Evolutionary conservation across 2,329 filamentous ascomycete species (phyloP).

Genomic region (Trichoderma pleuroti): DNA sequence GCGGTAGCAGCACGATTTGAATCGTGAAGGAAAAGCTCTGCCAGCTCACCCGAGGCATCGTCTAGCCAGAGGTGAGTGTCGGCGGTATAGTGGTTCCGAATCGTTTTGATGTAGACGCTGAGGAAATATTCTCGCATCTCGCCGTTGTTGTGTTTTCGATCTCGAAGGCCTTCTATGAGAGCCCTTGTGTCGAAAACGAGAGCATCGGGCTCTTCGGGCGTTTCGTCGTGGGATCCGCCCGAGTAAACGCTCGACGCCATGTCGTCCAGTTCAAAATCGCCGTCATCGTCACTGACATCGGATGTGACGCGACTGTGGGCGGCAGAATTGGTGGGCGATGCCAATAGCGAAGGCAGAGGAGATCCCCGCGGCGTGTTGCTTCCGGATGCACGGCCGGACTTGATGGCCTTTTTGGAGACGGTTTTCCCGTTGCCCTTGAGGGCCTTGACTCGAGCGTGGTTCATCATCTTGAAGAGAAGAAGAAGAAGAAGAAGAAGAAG

Average conservation of each 20-base stretch:
- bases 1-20: conserved; percentile 66
- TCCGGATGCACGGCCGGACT: conserved; percentile 56
- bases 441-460: conserved; percentile 63
- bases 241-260: conserved; percentile 44
- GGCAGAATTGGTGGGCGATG: conserved; percentile 57
- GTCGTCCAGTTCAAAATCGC: conserved; percentile 38
- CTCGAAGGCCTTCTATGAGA: conserved; percentile 66
- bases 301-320: conserved; percentile 60
- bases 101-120: conserved; percentile 40
- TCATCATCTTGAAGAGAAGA: conserved; percentile 45
- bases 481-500: background rate
- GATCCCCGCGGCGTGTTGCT: conserved; percentile 59
- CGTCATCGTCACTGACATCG: conserved; percentile 54
- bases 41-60: conserved; percentile 54
- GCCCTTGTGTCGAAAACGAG: conserved; percentile 56
- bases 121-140: conserved; percentile 59
- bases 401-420: conserved; percentile 62
- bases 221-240: conserved; percentile 41
- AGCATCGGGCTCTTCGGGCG: conserved; percentile 65
- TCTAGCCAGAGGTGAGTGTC: conserved; percentile 45
- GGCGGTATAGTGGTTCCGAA: conserved; percentile 47
- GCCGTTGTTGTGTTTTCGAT: conserved; percentile 72
- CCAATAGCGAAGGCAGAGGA: conserved; percentile 53
- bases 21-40: conserved; percentile 66
- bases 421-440: conserved; percentile 70